A percentile compares a stretch with the other conserved stretches of the same genome.
phyloP scores from a whole-genome alignment of 139 green algal genomes.

The Zygnema circumcarinatum region DNA sequence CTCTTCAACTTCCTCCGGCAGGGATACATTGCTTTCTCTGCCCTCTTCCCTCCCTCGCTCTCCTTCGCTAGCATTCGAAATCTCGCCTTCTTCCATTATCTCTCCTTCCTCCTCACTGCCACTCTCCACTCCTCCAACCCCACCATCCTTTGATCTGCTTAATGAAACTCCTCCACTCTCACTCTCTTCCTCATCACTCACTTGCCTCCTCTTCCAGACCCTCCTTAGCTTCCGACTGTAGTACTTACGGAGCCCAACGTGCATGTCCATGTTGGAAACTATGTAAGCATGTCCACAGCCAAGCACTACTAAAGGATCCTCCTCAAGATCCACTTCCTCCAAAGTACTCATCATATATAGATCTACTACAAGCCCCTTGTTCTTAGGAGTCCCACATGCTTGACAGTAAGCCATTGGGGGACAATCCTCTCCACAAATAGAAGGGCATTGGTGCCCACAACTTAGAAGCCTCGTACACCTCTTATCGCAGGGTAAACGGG shows the following conservation, averaged over 20 bases:
- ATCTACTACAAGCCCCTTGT: constrained; percentile 62
- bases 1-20: background rate
- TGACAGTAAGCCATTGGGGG: constrained; percentile 53
- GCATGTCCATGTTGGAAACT: constrained; percentile 48
- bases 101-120: background rate
- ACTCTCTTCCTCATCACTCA: background rate
- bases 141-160: background rate
- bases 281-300: constrained; percentile 67
- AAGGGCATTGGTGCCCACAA: constrained; percentile 70
- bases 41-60: background rate
- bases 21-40: background rate
- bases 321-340: constrained; percentile 59
- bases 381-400: constrained; percentile 24
- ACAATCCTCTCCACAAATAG: constrained; percentile 69
- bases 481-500: constrained; percentile 72
- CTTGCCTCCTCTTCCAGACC: background rate
- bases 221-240: background rate
- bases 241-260: constrained; percentile 27
- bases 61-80: background rate
- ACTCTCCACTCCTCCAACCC: background rate
- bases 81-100: background rate
- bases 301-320: constrained; percentile 70
- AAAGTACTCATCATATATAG: constrained; percentile 63
- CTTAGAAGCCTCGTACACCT: constrained; percentile 65
- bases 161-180: background rate